Percentiles rank a stretch among this genome's conserved stretches.
phyloP scores from a whole-genome alignment of 768 basidiomycete genomes.

The Agrocybe praecox region DNA sequence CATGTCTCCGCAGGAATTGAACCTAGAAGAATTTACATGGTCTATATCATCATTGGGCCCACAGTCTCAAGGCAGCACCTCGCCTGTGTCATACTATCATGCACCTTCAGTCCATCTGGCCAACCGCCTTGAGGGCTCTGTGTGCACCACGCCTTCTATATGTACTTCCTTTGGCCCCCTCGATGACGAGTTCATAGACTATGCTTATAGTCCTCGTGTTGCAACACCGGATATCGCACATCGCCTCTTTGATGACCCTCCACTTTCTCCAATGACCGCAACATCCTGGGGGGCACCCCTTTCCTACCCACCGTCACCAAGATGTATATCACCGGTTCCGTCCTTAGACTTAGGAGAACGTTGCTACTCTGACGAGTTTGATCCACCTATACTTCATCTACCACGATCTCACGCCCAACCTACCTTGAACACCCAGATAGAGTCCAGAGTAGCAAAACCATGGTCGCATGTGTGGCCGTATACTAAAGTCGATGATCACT shows the following conservation, averaged over 20 bases:
- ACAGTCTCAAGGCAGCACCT: slow-evolving; percentile 40
- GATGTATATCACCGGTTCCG: slow-evolving; percentile 17
- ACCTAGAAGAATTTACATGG: slow-evolving; percentile 70
- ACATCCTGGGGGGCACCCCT: slow-evolving; percentile 54
- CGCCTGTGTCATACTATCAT: slow-evolving; percentile 37
- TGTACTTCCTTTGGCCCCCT: slow-evolving; percentile 60
- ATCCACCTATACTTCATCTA: not conserved
- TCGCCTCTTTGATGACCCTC: slow-evolving; percentile 56
- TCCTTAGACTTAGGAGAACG: slow-evolving; percentile 24
- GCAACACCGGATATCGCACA: slow-evolving; percentile 62
- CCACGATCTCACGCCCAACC: not conserved
- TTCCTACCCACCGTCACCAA: slow-evolving; percentile 33
- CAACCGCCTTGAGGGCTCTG: slow-evolving; percentile 55
- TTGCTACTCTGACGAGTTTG: slow-evolving; percentile 5
- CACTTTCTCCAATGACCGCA: slow-evolving; percentile 51
- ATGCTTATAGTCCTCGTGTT: slow-evolving; percentile 35
- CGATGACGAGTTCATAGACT: slow-evolving; percentile 46
- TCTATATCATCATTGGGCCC: slow-evolving; percentile 74
- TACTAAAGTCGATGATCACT: not conserved
- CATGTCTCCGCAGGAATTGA: slow-evolving; percentile 43
- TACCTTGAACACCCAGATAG: not conserved
- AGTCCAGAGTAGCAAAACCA: not conserved
- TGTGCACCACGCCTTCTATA: slow-evolving; percentile 52
- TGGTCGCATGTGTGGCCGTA: slow-evolving; percentile 31
- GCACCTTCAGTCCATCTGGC: slow-evolving; percentile 60